These are phyloP conservation scores for Podila horticola DNA, from an alignment of 192 early-diverging fungal species.

Conservation along the genomic window DNA sequence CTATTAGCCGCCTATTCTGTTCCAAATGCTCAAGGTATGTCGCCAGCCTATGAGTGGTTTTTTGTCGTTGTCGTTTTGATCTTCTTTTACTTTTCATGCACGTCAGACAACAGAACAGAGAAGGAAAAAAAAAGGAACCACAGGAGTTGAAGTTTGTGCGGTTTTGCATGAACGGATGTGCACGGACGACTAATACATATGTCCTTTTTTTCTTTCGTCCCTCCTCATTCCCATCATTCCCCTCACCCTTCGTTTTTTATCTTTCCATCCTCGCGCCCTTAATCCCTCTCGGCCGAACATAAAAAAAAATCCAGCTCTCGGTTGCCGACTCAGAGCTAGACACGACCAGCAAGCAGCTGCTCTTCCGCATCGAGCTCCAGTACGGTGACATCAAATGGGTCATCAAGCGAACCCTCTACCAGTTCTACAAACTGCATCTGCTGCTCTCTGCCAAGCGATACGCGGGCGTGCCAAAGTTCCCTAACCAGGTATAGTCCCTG, in stretches of 20 bases:
- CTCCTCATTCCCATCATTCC: background rate
- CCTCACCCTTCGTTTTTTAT: background rate
- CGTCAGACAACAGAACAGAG: no score
- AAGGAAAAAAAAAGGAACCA: no score
- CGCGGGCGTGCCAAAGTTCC: constrained; percentile 41
- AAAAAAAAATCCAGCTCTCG: constrained; percentile 44
- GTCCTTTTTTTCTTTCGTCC: background rate
- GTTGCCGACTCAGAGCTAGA: constrained; percentile 60
- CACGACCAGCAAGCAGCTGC: constrained; percentile 54
- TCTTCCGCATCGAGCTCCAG: constrained; percentile 76
- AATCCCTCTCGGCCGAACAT: background rate
- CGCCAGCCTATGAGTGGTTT: background rate
- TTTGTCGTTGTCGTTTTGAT: background rate
- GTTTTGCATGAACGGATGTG: no score
- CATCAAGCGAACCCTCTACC: constrained; percentile 67
- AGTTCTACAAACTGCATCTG: constrained; percentile 76
- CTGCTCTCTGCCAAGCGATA: constrained; percentile 64
- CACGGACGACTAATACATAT: background rate
- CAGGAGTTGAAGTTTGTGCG: no score
- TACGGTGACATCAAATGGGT: constrained; percentile 88
- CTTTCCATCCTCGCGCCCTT: background rate
- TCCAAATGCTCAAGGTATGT: constrained; percentile 44
- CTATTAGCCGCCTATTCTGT: constrained; percentile 47
- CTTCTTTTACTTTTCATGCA: no score
- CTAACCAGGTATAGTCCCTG: constrained; percentile 22